A percentile compares a stretch with the other conserved stretches of the same genome.
Conservation (phyloP, 352 stramenopile species). For the Phytophthora palmivora region DNA sequence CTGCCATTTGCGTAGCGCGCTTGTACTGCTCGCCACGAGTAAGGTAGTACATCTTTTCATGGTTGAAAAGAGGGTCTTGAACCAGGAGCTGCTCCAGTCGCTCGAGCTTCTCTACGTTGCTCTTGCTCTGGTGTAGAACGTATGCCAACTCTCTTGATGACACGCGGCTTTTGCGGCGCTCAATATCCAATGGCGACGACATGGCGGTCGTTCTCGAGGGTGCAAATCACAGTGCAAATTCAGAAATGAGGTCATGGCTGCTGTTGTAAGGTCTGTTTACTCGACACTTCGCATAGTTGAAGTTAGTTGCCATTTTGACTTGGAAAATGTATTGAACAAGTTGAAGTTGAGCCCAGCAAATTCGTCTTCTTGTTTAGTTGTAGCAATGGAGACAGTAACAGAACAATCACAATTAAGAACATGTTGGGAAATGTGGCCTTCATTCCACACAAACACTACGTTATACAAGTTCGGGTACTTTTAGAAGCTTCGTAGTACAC, state of each 20-base stretch:
- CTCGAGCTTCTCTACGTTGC: slow-evolving; percentile 63
- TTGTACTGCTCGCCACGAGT: slow-evolving; percentile 65
- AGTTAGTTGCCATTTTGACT: slow-evolving; percentile 20
- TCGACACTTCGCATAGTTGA: slow-evolving; percentile 28
- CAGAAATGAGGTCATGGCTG: slow-evolving; percentile 14
- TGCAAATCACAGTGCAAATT: slow-evolving; percentile 23
- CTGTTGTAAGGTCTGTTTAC: slow-evolving; percentile 17
- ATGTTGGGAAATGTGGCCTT: background rate
- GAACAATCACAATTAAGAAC: no score
- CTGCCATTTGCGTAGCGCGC: slow-evolving; percentile 59
- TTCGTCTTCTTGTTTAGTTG: background rate
- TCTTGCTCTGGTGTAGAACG: slow-evolving; percentile 63
- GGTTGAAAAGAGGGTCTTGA: slow-evolving; percentile 33
- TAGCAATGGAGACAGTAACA: background rate
- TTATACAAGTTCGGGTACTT: background rate
- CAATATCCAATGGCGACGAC: slow-evolving; percentile 33
- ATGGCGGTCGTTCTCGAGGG: slow-evolving; percentile 3
- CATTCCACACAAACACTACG: background rate
- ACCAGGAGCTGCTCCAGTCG: slow-evolving; percentile 62
- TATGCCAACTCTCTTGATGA: slow-evolving; percentile 65
- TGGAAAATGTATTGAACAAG: slow-evolving; percentile 13
- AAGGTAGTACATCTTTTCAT: slow-evolving; percentile 72
- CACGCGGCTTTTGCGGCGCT: slow-evolving; percentile 57
- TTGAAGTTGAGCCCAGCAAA: slow-evolving; percentile 17
- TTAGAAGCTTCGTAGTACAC: background rate